Evolutionary conservation across 768 basidiomycete species (phyloP).

Genomic region (Calocera cornea): DNA sequence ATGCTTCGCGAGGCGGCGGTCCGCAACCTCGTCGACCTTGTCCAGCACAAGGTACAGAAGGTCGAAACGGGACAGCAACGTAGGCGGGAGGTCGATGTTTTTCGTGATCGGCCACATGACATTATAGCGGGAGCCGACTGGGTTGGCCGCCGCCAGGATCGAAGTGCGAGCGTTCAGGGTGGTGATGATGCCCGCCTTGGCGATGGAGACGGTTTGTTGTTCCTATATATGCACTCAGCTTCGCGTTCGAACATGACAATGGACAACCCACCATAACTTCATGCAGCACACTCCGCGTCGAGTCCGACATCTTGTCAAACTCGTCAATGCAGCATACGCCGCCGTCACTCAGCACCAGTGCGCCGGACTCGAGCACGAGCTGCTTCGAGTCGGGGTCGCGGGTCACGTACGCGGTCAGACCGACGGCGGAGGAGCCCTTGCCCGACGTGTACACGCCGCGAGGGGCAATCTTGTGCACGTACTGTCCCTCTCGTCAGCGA

Average conservation of each 20-base stretch:
- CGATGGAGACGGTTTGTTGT: constrained; percentile 41
- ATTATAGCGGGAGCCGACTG: constrained; percentile 91
- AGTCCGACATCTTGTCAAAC: constrained; percentile 49
- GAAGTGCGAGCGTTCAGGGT: constrained; percentile 39
- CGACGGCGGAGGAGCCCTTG: constrained; percentile 96
- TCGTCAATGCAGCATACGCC: constrained; percentile 98
- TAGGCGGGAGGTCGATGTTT: constrained; percentile 96
- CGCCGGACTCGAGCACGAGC: constrained; percentile 92
- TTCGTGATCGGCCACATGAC: constrained; percentile 79
- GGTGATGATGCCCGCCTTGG: constrained; percentile 40
- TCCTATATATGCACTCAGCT: constrained; percentile 32
- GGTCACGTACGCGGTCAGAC: constrained; percentile 96
- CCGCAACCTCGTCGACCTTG: constrained; percentile 77
- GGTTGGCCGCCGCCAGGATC: constrained; percentile 85
- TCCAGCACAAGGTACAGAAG: constrained; percentile 91
- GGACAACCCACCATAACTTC: constrained; percentile 41
- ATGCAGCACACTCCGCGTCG: constrained; percentile 34
- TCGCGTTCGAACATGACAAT: background rate
- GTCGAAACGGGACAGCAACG: constrained; percentile 95
- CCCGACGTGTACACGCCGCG: constrained; percentile 96
- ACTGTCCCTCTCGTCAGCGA: constrained; percentile 36
- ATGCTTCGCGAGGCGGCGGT: constrained; percentile 80
- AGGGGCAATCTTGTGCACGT: constrained; percentile 97
- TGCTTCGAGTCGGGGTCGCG: constrained; percentile 97
- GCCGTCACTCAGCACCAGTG: constrained; percentile 85